These are phyloP conservation scores for Erucastrum elatum DNA, from an alignment of 345 rosid genomes.

Conservation along the genomic window DNA sequence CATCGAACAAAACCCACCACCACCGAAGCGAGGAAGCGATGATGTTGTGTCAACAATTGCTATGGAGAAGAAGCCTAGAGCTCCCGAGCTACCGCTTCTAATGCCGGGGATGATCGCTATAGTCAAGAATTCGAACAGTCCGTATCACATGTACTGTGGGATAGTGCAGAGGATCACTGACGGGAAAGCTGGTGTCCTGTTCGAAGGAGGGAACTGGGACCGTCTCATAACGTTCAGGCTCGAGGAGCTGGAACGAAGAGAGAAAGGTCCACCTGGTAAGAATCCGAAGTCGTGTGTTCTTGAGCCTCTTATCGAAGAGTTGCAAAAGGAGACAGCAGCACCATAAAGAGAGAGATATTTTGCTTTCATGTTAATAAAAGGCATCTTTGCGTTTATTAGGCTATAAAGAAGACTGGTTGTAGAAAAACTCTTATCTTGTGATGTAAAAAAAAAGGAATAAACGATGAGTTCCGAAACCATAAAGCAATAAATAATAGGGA, in stretches of 20 bases:
- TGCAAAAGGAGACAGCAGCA: conserved; percentile 24
- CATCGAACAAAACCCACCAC: conserved; percentile 76
- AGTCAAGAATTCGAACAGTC: conserved; percentile 74
- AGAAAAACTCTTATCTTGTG: conserved; percentile 22
- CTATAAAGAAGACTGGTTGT: conserved; percentile 19
- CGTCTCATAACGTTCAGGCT: conserved; percentile 71
- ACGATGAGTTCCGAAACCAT: conserved; percentile 19
- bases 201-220: conserved; percentile 93
- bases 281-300: conserved; percentile 78
- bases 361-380: conserved; percentile 17
- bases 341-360: conserved; percentile 11
- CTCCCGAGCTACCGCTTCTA: conserved; percentile 71
- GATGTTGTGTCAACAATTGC: conserved; percentile 6
- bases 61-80: conserved; percentile 57
- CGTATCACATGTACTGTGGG: conserved; percentile 83
- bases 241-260: conserved; percentile 81
- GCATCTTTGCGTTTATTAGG: conserved; percentile 20
- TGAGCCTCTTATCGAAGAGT: conserved; percentile 51
- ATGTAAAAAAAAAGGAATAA: conserved; percentile 18
- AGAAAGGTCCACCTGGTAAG: conserved; percentile 80
- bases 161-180: conserved; percentile 91
- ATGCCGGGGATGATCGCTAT: conserved; percentile 94
- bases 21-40: conserved; percentile 32
- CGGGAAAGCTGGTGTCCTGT: conserved; percentile 84
- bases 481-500: not conserved